phyloP scores from a whole-genome alignment of 2,329 filamentous ascomycete species.

The Bisporella sp. region DNA sequence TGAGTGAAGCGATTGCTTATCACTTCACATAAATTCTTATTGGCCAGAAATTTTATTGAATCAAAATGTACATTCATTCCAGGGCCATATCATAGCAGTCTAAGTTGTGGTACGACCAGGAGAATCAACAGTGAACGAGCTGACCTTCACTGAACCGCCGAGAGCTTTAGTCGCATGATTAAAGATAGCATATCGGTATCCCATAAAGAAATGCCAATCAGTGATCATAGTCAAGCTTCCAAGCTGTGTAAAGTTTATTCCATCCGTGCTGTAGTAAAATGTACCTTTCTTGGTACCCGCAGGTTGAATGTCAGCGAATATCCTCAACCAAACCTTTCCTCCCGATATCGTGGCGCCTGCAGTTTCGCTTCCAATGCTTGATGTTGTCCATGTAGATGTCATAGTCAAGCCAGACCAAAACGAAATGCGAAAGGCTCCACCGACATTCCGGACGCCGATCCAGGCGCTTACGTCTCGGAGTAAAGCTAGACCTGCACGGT shows the following conservation, averaged over 20 bases:
- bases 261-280: slow-evolving; percentile 40
- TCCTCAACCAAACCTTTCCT: slow-evolving; percentile 31
- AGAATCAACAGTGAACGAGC: not conserved
- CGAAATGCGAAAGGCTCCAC: slow-evolving; percentile 22
- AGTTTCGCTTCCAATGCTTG: slow-evolving; percentile 23
- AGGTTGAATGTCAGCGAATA: slow-evolving; percentile 29
- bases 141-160: slow-evolving; percentile 34
- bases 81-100: too few species aligned
- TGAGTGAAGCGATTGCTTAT: too few species aligned
- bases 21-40: too few species aligned
- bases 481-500: slow-evolving; percentile 42
- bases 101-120: too few species aligned
- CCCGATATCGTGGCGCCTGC: slow-evolving; percentile 13
- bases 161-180: slow-evolving; percentile 39
- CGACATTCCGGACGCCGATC: slow-evolving; percentile 40
- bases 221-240: slow-evolving; percentile 30
- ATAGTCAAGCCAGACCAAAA: slow-evolving; percentile 27
- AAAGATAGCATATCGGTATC: slow-evolving; percentile 42
- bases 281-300: slow-evolving; percentile 22
- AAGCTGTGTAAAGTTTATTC: slow-evolving; percentile 29
- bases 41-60: too few species aligned
- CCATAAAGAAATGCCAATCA: slow-evolving; percentile 41
- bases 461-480: slow-evolving; percentile 47
- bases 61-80: too few species aligned
- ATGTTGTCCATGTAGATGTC: slow-evolving; percentile 28